phyloP scores from a whole-genome alignment of 1,284 basidiomycete species.

The Xerocomus nothofagi region DNA sequence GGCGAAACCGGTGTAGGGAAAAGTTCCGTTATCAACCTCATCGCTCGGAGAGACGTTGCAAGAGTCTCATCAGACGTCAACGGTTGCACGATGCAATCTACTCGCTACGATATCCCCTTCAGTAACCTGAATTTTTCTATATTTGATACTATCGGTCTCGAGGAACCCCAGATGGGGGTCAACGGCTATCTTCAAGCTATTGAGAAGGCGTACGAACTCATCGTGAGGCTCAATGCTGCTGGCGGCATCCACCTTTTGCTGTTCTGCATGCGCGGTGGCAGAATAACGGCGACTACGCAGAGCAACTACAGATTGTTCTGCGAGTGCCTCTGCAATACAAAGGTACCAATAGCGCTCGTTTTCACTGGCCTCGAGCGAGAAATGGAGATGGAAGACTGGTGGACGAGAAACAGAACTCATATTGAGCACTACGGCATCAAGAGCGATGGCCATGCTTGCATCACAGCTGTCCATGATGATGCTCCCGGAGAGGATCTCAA shows the following conservation, averaged over 20 bases:
- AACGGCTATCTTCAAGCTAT: constrained; percentile 35
- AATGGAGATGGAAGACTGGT: constrained; percentile 41
- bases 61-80: constrained; percentile 32
- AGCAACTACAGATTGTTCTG: constrained; percentile 41
- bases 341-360: constrained; percentile 40
- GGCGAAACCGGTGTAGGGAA: constrained; percentile 37
- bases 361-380: constrained; percentile 43
- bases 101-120: constrained; percentile 23
- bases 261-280: constrained; percentile 39
- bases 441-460: constrained; percentile 38
- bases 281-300: constrained; percentile 36
- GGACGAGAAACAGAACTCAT: constrained; percentile 33
- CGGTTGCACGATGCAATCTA: constrained; percentile 35
- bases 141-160: constrained; percentile 45
- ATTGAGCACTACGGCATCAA: constrained; percentile 36
- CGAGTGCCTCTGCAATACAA: constrained; percentile 34
- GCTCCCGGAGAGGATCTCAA: constrained; percentile 25
- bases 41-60: constrained; percentile 28
- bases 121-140: constrained; percentile 24
- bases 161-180: constrained; percentile 37
- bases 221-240: constrained; percentile 29
- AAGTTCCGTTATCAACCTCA: constrained; percentile 37
- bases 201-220: constrained; percentile 36
- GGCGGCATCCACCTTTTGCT: constrained; percentile 42
- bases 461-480: constrained; percentile 38